phyloP scores from a whole-genome alignment of 1,284 basidiomycete species.

The Cryptococcus sp. region DNA sequence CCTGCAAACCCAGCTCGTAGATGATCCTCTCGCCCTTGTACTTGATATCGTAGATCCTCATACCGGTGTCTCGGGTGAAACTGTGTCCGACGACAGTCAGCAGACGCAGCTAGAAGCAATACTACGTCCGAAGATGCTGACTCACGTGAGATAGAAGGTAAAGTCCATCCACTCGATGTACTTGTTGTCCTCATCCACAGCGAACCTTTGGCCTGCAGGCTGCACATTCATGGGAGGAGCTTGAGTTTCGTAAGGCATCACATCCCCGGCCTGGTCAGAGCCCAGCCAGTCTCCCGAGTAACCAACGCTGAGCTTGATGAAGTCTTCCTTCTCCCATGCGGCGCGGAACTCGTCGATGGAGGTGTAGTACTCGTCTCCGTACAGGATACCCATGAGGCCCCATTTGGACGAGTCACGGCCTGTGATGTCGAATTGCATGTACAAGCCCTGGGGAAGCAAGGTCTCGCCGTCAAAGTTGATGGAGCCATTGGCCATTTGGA shows the following conservation, averaged over 20 bases:
- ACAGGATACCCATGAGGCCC: constrained; percentile 25
- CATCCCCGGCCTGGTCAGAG: constrained; percentile 29
- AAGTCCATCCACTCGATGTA: constrained; percentile 45
- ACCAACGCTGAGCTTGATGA: constrained; percentile 34
- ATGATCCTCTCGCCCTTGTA: constrained; percentile 45
- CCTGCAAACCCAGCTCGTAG: constrained; percentile 46
- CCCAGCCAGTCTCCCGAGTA: constrained; percentile 31
- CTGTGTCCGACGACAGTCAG: neutral
- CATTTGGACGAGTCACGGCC: constrained; percentile 38
- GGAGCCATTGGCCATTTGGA: constrained; percentile 10
- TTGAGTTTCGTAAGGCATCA: constrained; percentile 32
- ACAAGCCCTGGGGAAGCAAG: constrained; percentile 42
- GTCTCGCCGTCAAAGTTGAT: constrained; percentile 28
- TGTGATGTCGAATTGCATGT: constrained; percentile 33
- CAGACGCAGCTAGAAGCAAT: neutral
- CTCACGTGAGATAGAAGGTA: constrained; percentile 36
- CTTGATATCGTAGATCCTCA: constrained; percentile 44
- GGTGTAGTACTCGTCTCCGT: constrained; percentile 32
- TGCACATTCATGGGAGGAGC: constrained; percentile 41
- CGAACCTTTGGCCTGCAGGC: constrained; percentile 45
- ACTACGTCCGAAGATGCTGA: neutral
- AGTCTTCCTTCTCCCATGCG: constrained; percentile 30
- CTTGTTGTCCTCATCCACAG: constrained; percentile 37
- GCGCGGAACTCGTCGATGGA: constrained; percentile 42
- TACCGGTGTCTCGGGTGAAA: constrained; percentile 45